Percentiles rank a stretch among this genome's conserved stretches.
Conservation (phyloP, 805 yeast genomes). For the Lachancea sp. region DNA sequence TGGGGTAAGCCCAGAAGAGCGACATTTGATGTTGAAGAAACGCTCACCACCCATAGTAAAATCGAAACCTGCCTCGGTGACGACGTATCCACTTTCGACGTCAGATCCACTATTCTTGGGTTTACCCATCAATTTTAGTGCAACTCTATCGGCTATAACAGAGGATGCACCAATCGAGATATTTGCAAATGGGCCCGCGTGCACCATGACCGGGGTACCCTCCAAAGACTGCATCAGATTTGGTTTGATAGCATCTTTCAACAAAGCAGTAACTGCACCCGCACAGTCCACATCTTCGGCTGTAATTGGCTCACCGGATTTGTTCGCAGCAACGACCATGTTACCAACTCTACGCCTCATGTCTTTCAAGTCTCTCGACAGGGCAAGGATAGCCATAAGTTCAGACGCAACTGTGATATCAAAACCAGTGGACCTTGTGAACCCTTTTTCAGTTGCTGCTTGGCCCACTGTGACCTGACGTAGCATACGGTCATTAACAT, state of each 20-base stretch:
- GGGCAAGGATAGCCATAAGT: slow-evolving; percentile 91
- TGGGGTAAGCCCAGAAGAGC: slow-evolving; percentile 82
- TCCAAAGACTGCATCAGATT: slow-evolving; percentile 95
- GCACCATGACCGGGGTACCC: slow-evolving; percentile 96
- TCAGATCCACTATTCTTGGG: slow-evolving; percentile 33
- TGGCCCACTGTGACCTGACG: slow-evolving; percentile 86
- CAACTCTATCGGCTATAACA: slow-evolving; percentile 87
- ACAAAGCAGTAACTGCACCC: slow-evolving; percentile 89
- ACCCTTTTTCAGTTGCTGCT: slow-evolving; percentile 90
- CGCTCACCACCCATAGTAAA: slow-evolving; percentile 99
- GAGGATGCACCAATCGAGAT: slow-evolving; percentile 96
- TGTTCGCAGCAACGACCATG: slow-evolving; percentile 81
- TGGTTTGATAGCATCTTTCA: slow-evolving; percentile 95
- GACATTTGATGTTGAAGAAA: slow-evolving; percentile 90
- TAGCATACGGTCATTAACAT: slow-evolving; percentile 85
- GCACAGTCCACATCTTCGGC: slow-evolving; percentile 94
- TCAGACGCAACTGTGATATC: slow-evolving; percentile 96
- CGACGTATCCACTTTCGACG: slow-evolving; percentile 72
- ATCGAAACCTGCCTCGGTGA: slow-evolving; percentile 97
- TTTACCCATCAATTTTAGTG: slow-evolving; percentile 79
- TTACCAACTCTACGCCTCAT: slow-evolving; percentile 83
- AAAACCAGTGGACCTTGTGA: slow-evolving; percentile 80
- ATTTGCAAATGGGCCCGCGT: slow-evolving; percentile 97
- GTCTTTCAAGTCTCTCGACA: slow-evolving; percentile 70
- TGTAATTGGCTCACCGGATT: slow-evolving; percentile 74